Percentiles rank a stretch among this genome's conserved stretches.
Evolutionary conservation across 2,329 filamentous ascomycete species (phyloP).

Genomic region (Colletotrichum sp.): DNA sequence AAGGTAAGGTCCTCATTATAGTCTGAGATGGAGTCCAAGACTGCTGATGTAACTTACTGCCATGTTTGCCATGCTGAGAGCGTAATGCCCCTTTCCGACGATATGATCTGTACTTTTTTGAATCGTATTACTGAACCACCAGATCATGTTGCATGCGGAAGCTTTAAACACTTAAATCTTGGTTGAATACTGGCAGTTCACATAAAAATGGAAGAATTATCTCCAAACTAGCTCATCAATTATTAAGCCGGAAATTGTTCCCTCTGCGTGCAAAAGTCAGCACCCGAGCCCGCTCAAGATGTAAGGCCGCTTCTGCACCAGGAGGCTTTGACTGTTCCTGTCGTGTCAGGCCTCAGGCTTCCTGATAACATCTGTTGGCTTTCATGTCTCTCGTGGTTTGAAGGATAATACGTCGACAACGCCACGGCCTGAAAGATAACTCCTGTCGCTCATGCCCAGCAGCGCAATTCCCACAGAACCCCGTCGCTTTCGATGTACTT

Average conservation of each 20-base stretch:
- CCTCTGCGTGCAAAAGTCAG: rapidly evolving
- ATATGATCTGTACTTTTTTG: background rate
- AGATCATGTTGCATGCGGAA: background rate
- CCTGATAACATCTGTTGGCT: no score
- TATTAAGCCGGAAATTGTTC: background rate
- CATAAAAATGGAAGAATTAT: background rate
- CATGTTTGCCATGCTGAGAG: background rate
- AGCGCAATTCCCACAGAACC: no score
- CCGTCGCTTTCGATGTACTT: no score
- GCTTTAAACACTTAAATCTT: rapidly evolving
- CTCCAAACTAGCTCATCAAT: background rate
- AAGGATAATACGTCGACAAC: background rate
- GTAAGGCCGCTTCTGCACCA: rapidly evolving
- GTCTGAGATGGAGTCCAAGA: background rate
- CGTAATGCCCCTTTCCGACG: background rate
- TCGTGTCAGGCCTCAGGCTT: rapidly evolving
- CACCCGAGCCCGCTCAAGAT: background rate
- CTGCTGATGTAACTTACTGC: rapidly evolving
- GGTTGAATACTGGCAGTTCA: rapidly evolving
- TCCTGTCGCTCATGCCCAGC: no score
- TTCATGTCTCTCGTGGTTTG: no score
- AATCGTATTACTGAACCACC: background rate
- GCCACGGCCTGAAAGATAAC: no score
- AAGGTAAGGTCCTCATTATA: no score
- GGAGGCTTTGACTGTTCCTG: background rate